Conservation (phyloP, 2,329 filamentous ascomycete genomes). For the Leptodontidium sp. region DNA sequence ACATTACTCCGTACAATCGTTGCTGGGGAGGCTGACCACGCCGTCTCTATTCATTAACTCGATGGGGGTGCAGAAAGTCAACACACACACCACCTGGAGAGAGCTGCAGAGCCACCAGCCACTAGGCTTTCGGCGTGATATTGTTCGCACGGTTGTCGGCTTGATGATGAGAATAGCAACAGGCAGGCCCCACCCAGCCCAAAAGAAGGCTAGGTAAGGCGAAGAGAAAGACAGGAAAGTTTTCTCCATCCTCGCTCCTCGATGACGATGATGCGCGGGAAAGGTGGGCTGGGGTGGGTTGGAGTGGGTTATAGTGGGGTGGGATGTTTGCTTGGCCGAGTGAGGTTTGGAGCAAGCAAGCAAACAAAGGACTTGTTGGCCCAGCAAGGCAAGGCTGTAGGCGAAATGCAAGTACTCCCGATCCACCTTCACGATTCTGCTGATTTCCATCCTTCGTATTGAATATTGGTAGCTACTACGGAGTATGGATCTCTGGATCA, state of each 20-base stretch:
- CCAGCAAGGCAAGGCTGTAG: too few species aligned
- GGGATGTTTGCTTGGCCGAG: not conserved
- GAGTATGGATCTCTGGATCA: too few species aligned
- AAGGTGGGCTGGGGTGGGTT: not conserved
- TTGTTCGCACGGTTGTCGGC: not conserved
- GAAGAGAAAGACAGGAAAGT: not conserved
- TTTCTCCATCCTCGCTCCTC: not conserved
- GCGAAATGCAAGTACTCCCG: not conserved
- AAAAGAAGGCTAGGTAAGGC: not conserved
- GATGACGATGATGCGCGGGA: conserved; percentile 11
- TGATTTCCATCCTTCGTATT: too few species aligned
- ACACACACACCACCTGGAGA: not conserved
- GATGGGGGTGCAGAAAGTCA: conserved; percentile 5
- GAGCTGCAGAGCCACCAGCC: too few species aligned
- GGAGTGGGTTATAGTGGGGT: not conserved
- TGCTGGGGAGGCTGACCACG: not conserved
- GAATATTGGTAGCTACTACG: too few species aligned
- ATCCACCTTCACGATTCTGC: too few species aligned
- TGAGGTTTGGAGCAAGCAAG: not conserved
- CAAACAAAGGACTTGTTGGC: not conserved
- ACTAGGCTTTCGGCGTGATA: not conserved
- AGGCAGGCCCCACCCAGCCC: not conserved
- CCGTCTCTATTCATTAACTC: conserved; percentile 9
- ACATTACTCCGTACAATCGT: not conserved
- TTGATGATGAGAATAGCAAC: conserved; percentile 8